These are phyloP conservation scores for Teunomyces tritomae DNA, from an alignment of 805 yeast genomes.

Conservation along the genomic window DNA sequence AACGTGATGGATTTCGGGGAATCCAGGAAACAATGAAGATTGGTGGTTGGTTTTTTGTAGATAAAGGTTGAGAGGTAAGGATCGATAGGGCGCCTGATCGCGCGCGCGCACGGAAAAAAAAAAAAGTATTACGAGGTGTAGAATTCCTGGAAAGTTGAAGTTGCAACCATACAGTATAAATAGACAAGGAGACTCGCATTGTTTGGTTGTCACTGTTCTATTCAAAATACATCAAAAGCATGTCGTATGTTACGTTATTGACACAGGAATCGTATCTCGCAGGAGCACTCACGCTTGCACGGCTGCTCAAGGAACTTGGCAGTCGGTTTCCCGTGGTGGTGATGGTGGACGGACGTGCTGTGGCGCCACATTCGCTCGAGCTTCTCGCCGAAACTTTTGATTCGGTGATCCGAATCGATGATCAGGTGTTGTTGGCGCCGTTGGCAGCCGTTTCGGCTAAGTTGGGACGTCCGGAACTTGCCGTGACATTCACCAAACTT, in stretches of 20 bases:
- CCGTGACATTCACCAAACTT: constrained; percentile 26
- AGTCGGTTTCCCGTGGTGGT: constrained; percentile 18
- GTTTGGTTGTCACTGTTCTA: too few species aligned
- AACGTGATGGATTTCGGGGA: neutral
- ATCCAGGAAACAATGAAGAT: neutral
- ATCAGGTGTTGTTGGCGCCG: constrained; percentile 15
- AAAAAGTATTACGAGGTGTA: neutral
- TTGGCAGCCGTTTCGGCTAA: constrained; percentile 9
- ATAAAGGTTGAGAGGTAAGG: too few species aligned
- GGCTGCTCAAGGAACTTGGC: constrained; percentile 18
- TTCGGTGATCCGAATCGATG: constrained; percentile 22
- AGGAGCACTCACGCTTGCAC: constrained; percentile 31
- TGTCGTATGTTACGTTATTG: constrained; percentile 29
- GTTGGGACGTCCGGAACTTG: constrained; percentile 26
- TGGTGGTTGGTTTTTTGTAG: neutral
- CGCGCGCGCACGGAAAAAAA: neutral
- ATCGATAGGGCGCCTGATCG: too few species aligned
- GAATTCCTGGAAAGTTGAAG: neutral
- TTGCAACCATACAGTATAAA: neutral
- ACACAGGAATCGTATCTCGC: constrained; percentile 34
- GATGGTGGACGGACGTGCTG: constrained; percentile 14
- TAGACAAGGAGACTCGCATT: too few species aligned
- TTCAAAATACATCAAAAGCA: neutral
- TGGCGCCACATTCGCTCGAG: constrained; percentile 16
- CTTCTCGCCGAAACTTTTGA: constrained; percentile 23